These are phyloP conservation scores for Candida nitratophila DNA, from an alignment of 805 yeast genomes.

Conservation along the genomic window DNA sequence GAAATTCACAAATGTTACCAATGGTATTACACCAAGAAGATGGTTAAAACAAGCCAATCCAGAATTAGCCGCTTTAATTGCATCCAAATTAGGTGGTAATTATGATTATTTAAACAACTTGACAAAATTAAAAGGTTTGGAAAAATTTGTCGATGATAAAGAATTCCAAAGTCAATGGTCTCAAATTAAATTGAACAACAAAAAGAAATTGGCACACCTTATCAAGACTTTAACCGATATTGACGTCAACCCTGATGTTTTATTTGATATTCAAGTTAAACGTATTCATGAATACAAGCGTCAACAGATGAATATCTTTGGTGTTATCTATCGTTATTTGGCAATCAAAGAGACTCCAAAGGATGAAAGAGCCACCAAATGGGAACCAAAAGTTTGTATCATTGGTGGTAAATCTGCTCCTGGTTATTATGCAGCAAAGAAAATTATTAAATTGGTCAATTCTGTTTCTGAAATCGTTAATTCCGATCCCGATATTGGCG, in stretches of 20 bases:
- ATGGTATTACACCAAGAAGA: slow-evolving; percentile 94
- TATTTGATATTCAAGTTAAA: slow-evolving; percentile 90
- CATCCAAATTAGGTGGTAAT: slow-evolving; percentile 63
- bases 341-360: slow-evolving; percentile 62
- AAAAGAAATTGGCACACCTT: slow-evolving; percentile 56
- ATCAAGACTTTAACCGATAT: slow-evolving; percentile 56
- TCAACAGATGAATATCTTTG: slow-evolving; percentile 88
- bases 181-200: slow-evolving; percentile 61
- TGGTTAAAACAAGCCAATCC: slow-evolving; percentile 96
- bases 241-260: slow-evolving; percentile 61
- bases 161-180: slow-evolving; percentile 68
- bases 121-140: slow-evolving; percentile 58
- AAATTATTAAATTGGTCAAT: slow-evolving; percentile 79
- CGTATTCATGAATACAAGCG: slow-evolving; percentile 95
- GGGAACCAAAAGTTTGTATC: slow-evolving; percentile 68
- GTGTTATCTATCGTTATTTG: slow-evolving; percentile 78
- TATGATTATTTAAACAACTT: slow-evolving; percentile 65
- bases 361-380: slow-evolving; percentile 51
- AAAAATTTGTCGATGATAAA: slow-evolving; percentile 58
- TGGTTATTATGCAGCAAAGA: slow-evolving; percentile 94
- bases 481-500: slow-evolving; percentile 66
- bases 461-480: slow-evolving; percentile 77
- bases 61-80: slow-evolving; percentile 62
- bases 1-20: slow-evolving; percentile 86
- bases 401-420: slow-evolving; percentile 97